Conservation (phyloP, 257 asterid species). For the Petunia axillaris region DNA sequence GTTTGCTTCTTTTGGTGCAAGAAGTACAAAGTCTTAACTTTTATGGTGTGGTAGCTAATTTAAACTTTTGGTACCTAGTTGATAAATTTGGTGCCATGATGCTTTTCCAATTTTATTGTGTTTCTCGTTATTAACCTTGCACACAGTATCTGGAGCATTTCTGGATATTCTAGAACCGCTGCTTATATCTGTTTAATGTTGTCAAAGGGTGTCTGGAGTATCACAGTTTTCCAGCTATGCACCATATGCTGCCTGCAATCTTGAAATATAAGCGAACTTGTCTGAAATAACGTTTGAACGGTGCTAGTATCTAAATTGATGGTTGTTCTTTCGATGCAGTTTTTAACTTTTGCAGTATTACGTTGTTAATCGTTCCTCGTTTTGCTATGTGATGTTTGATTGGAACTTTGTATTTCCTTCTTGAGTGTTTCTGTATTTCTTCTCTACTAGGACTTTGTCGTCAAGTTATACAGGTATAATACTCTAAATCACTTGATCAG, state of each 20-base stretch:
- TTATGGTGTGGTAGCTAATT: neutral
- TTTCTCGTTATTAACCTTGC: too few species aligned
- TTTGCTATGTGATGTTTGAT: neutral
- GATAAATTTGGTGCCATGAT: too few species aligned
- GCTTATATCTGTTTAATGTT: neutral
- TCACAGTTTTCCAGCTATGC: neutral
- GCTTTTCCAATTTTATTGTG: too few species aligned
- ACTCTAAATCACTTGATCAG: too few species aligned
- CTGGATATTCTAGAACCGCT: neutral
- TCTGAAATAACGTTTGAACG: neutral
- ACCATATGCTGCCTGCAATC: neutral
- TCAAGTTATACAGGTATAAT: neutral
- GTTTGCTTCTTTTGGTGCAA: too few species aligned
- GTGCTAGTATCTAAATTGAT: neutral
- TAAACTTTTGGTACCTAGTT: too few species aligned
- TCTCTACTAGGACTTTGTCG: neutral
- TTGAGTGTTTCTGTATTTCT: neutral
- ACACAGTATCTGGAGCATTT: too few species aligned
- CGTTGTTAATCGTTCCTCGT: neutral
- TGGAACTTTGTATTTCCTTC: neutral
- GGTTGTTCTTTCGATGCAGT: neutral
- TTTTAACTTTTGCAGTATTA: neutral
- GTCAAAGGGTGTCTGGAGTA: neutral
- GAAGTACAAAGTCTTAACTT: too few species aligned
- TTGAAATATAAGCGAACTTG: neutral